A percentile compares a stretch with the other conserved stretches of the same genome.
phyloP scores from a whole-genome alignment of 176 grass and related monocot species.

The Hyparrhenia diplandra region DNA sequence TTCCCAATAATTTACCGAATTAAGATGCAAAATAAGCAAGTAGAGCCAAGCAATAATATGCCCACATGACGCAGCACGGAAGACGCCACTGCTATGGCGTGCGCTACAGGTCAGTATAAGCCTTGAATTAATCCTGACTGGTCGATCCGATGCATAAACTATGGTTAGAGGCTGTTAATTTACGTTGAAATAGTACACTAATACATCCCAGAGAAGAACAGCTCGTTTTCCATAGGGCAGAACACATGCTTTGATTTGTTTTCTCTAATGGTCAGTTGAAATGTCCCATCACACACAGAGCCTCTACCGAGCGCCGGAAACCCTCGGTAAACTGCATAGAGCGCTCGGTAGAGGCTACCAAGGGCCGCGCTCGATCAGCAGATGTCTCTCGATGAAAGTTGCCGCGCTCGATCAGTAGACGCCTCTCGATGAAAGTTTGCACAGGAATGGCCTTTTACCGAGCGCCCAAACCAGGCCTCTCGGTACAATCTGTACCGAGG shows the following conservation, averaged over 20 bases:
- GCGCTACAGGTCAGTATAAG: neutral
- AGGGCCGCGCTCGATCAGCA: no score
- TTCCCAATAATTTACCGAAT: neutral
- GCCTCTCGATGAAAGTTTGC: no score
- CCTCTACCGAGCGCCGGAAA: no score
- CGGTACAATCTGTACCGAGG: no score
- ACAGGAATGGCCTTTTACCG: no score
- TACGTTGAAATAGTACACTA: neutral
- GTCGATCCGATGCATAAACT: neutral
- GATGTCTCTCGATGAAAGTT: no score
- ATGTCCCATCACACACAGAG: no score
- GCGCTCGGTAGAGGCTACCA: no score
- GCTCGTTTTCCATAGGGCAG: neutral
- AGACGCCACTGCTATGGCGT: conserved; percentile 17
- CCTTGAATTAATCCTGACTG: neutral
- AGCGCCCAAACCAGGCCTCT: no score
- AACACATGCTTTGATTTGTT: neutral
- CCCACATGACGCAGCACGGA: conserved; percentile 37
- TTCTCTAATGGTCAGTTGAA: neutral
- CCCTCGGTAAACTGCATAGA: no score
- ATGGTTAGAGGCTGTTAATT: neutral
- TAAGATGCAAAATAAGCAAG: conserved; percentile 1
- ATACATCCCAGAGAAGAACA: neutral
- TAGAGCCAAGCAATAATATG: conserved; percentile 28
- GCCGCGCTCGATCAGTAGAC: no score